Base-by-base conservation (phyloP, 352 stramenopile genomes). In the Pythium guiyangense region DNA sequence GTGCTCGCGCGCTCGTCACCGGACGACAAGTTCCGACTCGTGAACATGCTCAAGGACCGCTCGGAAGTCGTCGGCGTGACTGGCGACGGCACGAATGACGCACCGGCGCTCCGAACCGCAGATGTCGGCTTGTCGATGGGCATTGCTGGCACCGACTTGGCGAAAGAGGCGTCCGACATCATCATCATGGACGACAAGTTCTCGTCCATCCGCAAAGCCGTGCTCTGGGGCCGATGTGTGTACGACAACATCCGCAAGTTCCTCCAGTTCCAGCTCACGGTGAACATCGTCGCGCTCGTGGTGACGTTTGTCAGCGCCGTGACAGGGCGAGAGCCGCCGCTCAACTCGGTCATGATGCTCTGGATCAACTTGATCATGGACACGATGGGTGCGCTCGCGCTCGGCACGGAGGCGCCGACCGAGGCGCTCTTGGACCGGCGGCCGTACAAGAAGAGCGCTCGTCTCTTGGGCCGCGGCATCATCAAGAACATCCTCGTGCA, bases 11-110 rank as follows among this genome's bases (percentile, higher is more conserved):
- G 96, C 40, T 97, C 80, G 6, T 98, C 94, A 0, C 97, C 97
- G 3, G 89, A 98, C 59, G 96, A 99, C 64, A 99, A 99, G 65
- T 97, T 98, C 47, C 84, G 94, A 25, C 79, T 99, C 6, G 97
- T 99, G 2, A 97, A 80, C 44, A 50, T 90, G 42, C 64, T 94
- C 2, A 87, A 84, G 54, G 78, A 90, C 2, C 73, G 75, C 4
- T 63, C 79, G 1, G 81, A 94, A 46, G 75, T 94, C 43, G 84
- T 92, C 1, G 84, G 80, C 0, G 82, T 94, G 35, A 92, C 80
- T 18, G 84, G 84, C 2, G 82, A 94, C 44, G 84, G 82, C 9
- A 92, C 82, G 1, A 94, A 94, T 47, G 84, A 94, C 45, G 82
- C 84, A 1, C 84, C 84, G 14, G 84, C 84, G 2, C 57, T 94